Conservation (phyloP, 75 land plant genomes). For the Cryptomeria japonica region DNA sequence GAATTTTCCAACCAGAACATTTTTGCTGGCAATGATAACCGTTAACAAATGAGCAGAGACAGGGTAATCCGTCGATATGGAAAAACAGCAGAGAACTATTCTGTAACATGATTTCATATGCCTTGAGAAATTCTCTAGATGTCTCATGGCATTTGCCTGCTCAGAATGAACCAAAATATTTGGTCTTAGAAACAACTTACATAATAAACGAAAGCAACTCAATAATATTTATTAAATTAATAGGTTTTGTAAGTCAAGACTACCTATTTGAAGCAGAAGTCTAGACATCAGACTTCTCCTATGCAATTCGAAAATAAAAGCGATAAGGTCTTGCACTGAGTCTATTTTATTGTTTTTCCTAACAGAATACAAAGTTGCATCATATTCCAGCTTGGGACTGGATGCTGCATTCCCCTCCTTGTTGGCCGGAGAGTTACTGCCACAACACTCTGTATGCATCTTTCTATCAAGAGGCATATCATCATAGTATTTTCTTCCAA, state of each 20-base stretch:
- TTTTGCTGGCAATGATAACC: background rate
- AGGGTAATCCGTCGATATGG: background rate
- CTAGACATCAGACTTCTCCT: conserved; percentile 45
- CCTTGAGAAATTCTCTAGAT: conserved; percentile 29
- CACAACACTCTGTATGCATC: background rate
- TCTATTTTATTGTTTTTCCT: conserved; percentile 16
- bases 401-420: background rate
- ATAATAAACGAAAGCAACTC: background rate
- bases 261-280: conserved; percentile 69
- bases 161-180: background rate
- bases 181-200: background rate
- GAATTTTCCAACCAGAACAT: conserved; percentile 18
- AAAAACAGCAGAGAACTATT: conserved; percentile 32
- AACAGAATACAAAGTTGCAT: background rate
- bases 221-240: background rate
- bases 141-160: conserved; percentile 37
- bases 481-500: conserved; percentile 7
- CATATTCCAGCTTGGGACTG: background rate
- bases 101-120: conserved; percentile 26
- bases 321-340: conserved; percentile 39
- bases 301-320: conserved; percentile 40
- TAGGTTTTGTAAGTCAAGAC: background rate
- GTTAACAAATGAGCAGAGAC: background rate
- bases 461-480: conserved; percentile 4
- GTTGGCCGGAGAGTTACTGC: background rate